phyloP scores from a whole-genome alignment of 163 green algal species.

The Volvox carteri region DNA sequence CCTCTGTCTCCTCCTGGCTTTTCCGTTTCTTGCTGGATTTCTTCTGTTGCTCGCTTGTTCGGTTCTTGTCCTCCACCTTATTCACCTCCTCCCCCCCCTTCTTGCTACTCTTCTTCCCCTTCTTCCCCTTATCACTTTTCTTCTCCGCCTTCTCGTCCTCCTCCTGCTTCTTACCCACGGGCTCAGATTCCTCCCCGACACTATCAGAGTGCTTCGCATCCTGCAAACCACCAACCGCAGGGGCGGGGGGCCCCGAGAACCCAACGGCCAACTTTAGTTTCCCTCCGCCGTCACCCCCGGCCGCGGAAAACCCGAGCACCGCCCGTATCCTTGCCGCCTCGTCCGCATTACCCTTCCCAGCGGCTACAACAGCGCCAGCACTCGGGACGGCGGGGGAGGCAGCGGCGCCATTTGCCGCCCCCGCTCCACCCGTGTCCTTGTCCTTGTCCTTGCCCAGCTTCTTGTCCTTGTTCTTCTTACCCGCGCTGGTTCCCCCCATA shows the following conservation, averaged over 20 bases:
- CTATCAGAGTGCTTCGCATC: no score
- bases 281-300: neutral
- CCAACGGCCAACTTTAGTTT: no score
- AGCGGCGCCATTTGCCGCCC: no score
- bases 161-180: constrained; percentile 8
- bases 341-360: constrained; percentile 66
- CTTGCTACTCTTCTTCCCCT: neutral
- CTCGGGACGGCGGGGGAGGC: no score
- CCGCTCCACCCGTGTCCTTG: neutral
- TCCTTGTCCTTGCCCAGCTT: constrained; percentile 3
- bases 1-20: neutral
- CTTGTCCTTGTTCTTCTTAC: constrained; percentile 23
- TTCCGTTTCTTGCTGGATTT: no score
- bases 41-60: no score
- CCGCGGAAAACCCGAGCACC: constrained; percentile 66
- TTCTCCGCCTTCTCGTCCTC: constrained; percentile 37
- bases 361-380: no score
- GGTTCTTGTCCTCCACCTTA: no score
- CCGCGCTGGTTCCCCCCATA: no score
- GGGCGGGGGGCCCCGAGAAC: constrained; percentile 6
- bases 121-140: constrained; percentile 39
- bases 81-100: neutral
- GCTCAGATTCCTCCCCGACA: no score
- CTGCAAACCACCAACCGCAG: no score
- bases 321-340: constrained; percentile 68